Base-by-base conservation (phyloP, 2,329 filamentous ascomycete genomes). In the Bipolaris gigantea region DNA sequence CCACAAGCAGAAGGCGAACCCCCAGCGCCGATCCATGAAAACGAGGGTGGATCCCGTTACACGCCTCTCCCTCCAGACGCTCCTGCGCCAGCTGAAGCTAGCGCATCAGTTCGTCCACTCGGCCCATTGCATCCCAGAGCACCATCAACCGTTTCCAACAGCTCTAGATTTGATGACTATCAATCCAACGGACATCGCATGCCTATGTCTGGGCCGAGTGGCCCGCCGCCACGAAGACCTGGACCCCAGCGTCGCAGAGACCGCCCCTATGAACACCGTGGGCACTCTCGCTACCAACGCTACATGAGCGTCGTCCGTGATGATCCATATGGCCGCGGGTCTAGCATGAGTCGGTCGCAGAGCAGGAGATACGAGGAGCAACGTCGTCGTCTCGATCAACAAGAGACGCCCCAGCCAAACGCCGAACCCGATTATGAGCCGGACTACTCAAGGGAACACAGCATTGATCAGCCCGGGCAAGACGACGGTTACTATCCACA, bases 361-460 rank as follows among this genome's bases (percentile, higher is more conserved):
- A 69, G 69, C 36, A 66, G 64, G 40, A 57, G 72, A 60, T 74
- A 74, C 39, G 72, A 73, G 42, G 67, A 73, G 46, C 66, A 72
- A 21, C 66, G 69, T 9, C 71, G 72, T 21, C 66, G 71, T 10
- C 65, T 74, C 36, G 67, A 73, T 50, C 66, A 74, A 47, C 68
- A 72, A 44, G 72, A 74, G 45, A 73, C 67, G 13, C 71, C 69
- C 1, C 69, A 73, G 18, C 72, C 71, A 16, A 66, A 63, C 25
- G 59, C 63, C 5, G 67, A 70, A 10, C 60, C 46, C 18, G 70
- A 67, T 27, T 65, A 64, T 49, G 68, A 64, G 42, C 61, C 62
- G 1, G 47, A 55, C 1, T 73, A 69, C 54, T 73, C 70, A 8
- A 57, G 71, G 19, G 70, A 74, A 32, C 65, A 65, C 5, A 74